Evolutionary conservation across 805 yeast species (phyloP).

Genomic region (Wickerhamia fluorescens): DNA sequence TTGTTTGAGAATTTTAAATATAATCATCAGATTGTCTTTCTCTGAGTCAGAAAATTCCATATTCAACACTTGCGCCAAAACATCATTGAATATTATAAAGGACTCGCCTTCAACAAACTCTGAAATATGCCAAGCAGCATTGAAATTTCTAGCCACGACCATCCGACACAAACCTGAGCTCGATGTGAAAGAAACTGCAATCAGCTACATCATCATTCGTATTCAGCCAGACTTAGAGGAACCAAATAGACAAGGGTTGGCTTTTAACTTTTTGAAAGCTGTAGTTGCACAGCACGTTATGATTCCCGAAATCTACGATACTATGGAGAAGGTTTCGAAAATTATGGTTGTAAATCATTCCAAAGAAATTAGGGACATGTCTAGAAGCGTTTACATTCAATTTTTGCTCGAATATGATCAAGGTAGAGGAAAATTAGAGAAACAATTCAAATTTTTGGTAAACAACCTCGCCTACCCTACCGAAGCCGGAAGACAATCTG

Average conservation of each 20-base stretch:
- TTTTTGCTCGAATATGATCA: slow-evolving; percentile 94
- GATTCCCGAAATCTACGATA: slow-evolving; percentile 86
- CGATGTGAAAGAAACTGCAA: slow-evolving; percentile 59
- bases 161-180: slow-evolving; percentile 64
- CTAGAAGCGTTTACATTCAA: slow-evolving; percentile 76
- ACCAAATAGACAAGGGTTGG: slow-evolving; percentile 81
- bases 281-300: slow-evolving; percentile 65
- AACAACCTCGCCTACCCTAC: slow-evolving; percentile 79
- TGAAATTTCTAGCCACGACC: slow-evolving; percentile 66
- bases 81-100: slow-evolving; percentile 55
- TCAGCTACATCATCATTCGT: slow-evolving; percentile 64
- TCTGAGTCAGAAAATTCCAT: slow-evolving; percentile 42
- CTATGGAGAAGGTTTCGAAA: slow-evolving; percentile 71
- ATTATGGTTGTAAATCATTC: slow-evolving; percentile 89
- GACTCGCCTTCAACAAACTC: slow-evolving; percentile 72
- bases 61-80: slow-evolving; percentile 56
- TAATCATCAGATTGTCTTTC: slow-evolving; percentile 57
- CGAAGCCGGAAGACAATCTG: slow-evolving; percentile 80
- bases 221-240: slow-evolving; percentile 85
- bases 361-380: slow-evolving; percentile 71
- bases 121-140: slow-evolving; percentile 72
- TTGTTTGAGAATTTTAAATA: slow-evolving; percentile 54
- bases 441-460: slow-evolving; percentile 74
- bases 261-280: slow-evolving; percentile 76
- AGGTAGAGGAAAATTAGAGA: slow-evolving; percentile 76